Conservation (phyloP, 306 rosid genomes). For the Acacia confusa region DNA sequence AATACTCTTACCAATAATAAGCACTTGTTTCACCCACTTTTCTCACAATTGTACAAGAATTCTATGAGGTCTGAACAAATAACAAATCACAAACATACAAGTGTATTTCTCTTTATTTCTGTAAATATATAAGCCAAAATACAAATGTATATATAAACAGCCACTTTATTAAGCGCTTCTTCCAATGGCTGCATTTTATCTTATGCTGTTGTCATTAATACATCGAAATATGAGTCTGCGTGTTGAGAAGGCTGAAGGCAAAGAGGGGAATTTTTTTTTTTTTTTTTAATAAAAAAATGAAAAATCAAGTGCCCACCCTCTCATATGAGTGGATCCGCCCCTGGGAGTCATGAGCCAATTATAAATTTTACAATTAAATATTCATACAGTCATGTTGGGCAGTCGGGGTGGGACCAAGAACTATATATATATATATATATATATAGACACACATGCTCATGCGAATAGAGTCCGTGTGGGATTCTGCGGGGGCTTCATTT, state of each 20-base stretch:
- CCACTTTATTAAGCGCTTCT: background rate
- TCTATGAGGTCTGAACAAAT: constrained; percentile 5
- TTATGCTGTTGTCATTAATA: background rate
- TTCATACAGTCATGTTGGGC: too few species aligned
- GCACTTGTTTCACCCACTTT: background rate
- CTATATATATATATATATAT: background rate
- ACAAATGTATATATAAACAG: background rate
- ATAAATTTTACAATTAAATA: too few species aligned
- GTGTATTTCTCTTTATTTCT: constrained; percentile 31
- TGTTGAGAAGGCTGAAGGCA: too few species aligned
- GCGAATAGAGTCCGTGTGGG: background rate
- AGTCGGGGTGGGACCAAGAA: too few species aligned
- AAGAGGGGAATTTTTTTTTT: too few species aligned
- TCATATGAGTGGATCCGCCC: too few species aligned
- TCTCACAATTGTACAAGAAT: background rate
- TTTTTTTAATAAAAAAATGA: too few species aligned
- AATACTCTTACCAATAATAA: too few species aligned
- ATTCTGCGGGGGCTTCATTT: background rate
- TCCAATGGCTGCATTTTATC: background rate
- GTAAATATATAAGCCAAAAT: constrained; percentile 8
- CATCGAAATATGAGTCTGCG: background rate
- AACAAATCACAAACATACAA: constrained; percentile 31
- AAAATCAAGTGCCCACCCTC: too few species aligned
- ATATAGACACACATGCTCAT: too few species aligned
- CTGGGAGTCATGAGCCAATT: background rate